Evolutionary conservation across 345 rosid genomes (phyloP).

Genomic region (Salix purpurea): DNA sequence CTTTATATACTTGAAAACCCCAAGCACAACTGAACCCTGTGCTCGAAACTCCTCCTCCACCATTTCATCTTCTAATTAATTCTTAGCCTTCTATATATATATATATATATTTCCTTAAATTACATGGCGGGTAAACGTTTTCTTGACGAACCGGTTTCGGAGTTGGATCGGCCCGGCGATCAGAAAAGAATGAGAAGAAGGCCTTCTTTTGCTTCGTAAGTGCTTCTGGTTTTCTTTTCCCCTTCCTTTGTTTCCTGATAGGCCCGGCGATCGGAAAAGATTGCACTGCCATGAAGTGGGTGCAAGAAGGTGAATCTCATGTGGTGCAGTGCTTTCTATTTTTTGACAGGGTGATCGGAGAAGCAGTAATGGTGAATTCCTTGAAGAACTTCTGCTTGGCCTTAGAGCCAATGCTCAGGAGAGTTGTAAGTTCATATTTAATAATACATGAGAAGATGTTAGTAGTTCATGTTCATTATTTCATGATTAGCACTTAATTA

Average conservation of each 20-base stretch:
- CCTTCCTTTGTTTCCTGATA: not conserved
- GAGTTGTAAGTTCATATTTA: constrained; percentile 48
- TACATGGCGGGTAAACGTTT: constrained; percentile 67
- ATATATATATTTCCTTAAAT: not conserved
- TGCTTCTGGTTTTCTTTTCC: not conserved
- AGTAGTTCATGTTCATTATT: not conserved
- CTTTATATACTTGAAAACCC: not conserved
- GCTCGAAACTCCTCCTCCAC: not conserved
- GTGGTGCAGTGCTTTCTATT: not conserved
- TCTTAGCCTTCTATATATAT: not conserved
- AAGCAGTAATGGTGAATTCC: constrained; percentile 46
- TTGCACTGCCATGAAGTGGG: not conserved
- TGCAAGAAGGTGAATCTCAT: not conserved
- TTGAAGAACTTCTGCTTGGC: constrained; percentile 41
- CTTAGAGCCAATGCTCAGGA: constrained; percentile 75
- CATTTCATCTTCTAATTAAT: not conserved
- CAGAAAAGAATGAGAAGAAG: constrained; percentile 49
- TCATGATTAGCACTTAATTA: not conserved
- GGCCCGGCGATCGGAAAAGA: not conserved
- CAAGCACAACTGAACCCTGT: not conserved
- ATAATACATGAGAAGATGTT: not conserved
- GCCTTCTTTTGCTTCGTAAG: constrained; percentile 79
- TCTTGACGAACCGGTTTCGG: constrained; percentile 33
- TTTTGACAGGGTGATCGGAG: constrained; percentile 50
- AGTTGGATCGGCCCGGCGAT: constrained; percentile 32